phyloP scores from a whole-genome alignment of 179 eudicot genomes.

The Heliamphora pulchella region DNA sequence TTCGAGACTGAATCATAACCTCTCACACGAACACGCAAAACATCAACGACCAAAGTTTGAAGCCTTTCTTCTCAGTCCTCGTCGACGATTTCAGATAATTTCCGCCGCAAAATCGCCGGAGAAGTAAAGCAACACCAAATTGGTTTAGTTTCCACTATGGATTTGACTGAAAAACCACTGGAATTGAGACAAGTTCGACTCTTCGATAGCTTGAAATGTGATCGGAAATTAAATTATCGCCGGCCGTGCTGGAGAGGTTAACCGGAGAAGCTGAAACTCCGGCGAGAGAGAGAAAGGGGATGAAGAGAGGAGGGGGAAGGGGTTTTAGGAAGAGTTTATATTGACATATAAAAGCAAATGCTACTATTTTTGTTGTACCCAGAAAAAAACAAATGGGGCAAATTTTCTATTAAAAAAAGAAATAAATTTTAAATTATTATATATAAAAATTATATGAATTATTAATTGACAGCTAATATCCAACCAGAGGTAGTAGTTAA shows the following conservation, averaged over 20 bases:
- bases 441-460: too few relatives aligned
- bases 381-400: not conserved
- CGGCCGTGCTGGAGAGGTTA: not conserved
- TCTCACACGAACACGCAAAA: not conserved
- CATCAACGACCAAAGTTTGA: not conserved
- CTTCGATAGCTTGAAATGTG: not conserved
- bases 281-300: constrained; percentile 1
- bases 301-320: constrained; percentile 3
- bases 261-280: not conserved
- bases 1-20: not conserved
- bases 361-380: too few relatives aligned
- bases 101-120: constrained; percentile 1
- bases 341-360: not conserved
- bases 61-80: not conserved
- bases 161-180: not conserved
- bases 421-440: not conserved
- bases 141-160: not conserved
- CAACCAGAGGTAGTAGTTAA: constrained; percentile 18
- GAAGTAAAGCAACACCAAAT: not conserved
- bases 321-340: constrained; percentile 18
- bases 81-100: not conserved
- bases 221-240: not conserved
- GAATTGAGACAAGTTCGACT: not conserved
- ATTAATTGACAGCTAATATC: constrained; percentile 28
- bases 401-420: not conserved